Base-by-base conservation (phyloP, 495 filamentous ascomycete species). In the Penicillium paradoxum region DNA sequence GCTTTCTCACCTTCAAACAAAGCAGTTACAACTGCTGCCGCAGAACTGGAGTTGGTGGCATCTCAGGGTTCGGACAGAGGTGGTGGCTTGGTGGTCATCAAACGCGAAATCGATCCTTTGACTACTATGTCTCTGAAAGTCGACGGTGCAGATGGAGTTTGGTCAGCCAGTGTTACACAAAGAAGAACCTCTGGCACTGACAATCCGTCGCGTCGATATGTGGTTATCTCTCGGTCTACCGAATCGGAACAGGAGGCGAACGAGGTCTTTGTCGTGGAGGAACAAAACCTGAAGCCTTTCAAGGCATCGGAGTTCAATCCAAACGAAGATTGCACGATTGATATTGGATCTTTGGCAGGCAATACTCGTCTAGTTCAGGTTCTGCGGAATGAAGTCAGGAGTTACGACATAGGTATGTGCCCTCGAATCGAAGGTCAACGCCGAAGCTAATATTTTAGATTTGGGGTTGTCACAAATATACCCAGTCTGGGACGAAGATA, bases 401-500 rank as follows among this genome's bases (percentile, higher is more conserved):
- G 83, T 50, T 97, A 95, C 62, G 91, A 97, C 64, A 84, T 82
- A 66, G 85, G 90, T 95, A 73, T 27, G 24, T 27, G 24, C 79
- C 84, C 73, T 32, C 30, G 8, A 21, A 7, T 11, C 27, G 11
- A 49, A 21, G 29, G 1, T 34, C 44, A 5, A 21, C n/a, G 34
- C 25, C 41, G 49, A 38, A 15, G 34, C 21, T 49, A 17, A 56
- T 66, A 13, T 53, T 40, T 4, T 39, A 91, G 90, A 96, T 64
- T 74, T 97, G 41, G 85, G 85, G 9, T 77, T 99, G 32, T 79
- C 83, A 39, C 91, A 97, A 63, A 97, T 97, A 27, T 79, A 96
- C 49, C 89, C 90, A 2, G 84, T 97, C 73, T 79, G 83, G 49
- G 92, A 97, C 55, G 93, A 96, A 58, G 88, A 89, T 41, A 89